Percentiles rank a stretch among this genome's conserved stretches.
Conservation (phyloP, 2,329 filamentous ascomycete genomes). For the Trichoderma sp. region DNA sequence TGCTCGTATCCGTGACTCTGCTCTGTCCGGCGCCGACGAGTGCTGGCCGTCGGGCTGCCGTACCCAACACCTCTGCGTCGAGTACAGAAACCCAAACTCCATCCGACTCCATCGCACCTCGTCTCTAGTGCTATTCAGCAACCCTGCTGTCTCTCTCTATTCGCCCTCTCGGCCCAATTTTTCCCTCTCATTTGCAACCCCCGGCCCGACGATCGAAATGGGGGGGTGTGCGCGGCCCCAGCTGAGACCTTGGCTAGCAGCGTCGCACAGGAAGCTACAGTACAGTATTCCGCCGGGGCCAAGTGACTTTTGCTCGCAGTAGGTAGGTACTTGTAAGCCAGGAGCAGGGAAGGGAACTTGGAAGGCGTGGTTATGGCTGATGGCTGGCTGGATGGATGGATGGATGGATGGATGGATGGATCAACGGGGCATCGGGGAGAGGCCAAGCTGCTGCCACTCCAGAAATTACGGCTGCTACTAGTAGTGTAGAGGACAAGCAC, state of each 20-base stretch:
- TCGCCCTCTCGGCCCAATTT: conserved; percentile 25
- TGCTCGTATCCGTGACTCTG: neutral
- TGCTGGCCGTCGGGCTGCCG: too few species aligned
- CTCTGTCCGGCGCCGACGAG: neutral
- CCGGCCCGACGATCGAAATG: conserved; percentile 26
- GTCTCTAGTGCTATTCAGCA: neutral
- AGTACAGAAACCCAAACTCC: neutral
- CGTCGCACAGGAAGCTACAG: conserved; percentile 1
- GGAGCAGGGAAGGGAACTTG: conserved; percentile 3
- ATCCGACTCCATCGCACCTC: neutral
- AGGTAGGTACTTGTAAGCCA: neutral
- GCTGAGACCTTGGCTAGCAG: conserved; percentile 23
- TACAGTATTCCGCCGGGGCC: neutral
- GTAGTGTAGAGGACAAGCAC: neutral
- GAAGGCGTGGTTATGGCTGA: neutral
- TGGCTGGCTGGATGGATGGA: neutral
- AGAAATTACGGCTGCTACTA: neutral
- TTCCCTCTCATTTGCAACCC: conserved; percentile 11
- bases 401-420: neutral
- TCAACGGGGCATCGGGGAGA: neutral
- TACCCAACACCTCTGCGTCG: neutral
- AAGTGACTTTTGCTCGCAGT: neutral
- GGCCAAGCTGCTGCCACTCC: neutral
- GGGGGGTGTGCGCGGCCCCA: conserved; percentile 25
- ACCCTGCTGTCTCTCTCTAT: neutral